phyloP scores from a whole-genome alignment of 2,329 filamentous ascomycete genomes.

The Beauveria caledonica region DNA sequence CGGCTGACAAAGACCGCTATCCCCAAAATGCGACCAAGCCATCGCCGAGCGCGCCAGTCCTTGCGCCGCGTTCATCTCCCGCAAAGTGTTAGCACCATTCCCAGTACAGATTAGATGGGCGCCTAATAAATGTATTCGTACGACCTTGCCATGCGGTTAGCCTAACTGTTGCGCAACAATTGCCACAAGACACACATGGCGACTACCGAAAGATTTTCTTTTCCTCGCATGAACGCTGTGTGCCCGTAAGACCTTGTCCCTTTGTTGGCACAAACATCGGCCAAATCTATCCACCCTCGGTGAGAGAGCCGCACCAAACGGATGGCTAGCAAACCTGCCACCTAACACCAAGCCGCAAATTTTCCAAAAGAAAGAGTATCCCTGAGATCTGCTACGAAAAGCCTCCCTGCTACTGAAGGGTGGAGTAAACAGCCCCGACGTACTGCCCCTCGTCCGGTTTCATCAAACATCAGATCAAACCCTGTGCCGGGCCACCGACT shows the following conservation, averaged over 20 bases:
- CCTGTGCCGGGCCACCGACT: neutral
- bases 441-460: neutral
- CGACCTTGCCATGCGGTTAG: neutral
- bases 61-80: neutral
- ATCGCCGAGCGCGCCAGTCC: neutral
- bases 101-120: neutral
- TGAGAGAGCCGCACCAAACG: too few species aligned
- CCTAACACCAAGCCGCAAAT: too few species aligned
- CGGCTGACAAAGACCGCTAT: neutral
- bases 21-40: neutral
- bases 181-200: neutral
- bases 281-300: neutral
- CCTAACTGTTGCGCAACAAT: neutral
- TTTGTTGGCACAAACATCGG: neutral
- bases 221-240: neutral
- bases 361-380: too few species aligned
- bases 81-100: constrained; percentile 1
- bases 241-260: neutral
- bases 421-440: neutral
- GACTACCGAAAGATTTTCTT: too few species aligned
- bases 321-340: too few species aligned
- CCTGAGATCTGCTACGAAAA: too few species aligned
- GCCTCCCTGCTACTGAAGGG: neutral
- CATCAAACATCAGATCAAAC: neutral
- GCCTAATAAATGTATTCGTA: neutral